phyloP scores from a whole-genome alignment of 1,139 yeast species.

The Taphrina deformans region DNA sequence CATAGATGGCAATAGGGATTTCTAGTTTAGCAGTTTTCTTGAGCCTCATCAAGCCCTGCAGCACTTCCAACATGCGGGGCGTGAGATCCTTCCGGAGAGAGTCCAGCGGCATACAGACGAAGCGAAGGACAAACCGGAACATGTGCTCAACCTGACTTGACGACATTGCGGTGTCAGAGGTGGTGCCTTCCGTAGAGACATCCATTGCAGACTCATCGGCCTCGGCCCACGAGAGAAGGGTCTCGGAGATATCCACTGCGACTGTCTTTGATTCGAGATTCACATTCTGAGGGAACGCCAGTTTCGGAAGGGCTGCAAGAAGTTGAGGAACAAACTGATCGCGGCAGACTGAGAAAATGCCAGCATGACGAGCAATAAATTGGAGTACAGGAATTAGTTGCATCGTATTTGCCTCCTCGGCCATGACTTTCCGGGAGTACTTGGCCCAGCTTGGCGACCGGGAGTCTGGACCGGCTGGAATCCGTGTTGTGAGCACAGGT shows the following conservation, averaged over 20 bases:
- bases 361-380: slow-evolving; percentile 83
- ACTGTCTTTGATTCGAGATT: slow-evolving; percentile 77
- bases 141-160: slow-evolving; percentile 82
- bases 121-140: slow-evolving; percentile 80
- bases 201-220: background rate
- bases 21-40: slow-evolving; percentile 83
- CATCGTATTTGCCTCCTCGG: slow-evolving; percentile 80
- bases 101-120: slow-evolving; percentile 82
- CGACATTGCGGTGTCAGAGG: slow-evolving; percentile 4
- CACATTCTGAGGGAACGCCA: slow-evolving; percentile 70
- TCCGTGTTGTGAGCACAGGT: slow-evolving; percentile 77
- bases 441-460: slow-evolving; percentile 73
- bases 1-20: slow-evolving; percentile 81
- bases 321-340: slow-evolving; percentile 87
- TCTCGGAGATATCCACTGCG: slow-evolving; percentile 86
- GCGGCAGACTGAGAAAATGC: slow-evolving; percentile 77
- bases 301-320: slow-evolving; percentile 91
- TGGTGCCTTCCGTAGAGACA: background rate
- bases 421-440: slow-evolving; percentile 89
- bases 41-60: slow-evolving; percentile 70
- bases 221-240: slow-evolving; percentile 81
- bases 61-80: slow-evolving; percentile 71
- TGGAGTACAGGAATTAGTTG: slow-evolving; percentile 88
- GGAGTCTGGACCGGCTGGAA: slow-evolving; percentile 45
- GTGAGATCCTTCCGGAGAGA: slow-evolving; percentile 84